Percentiles rank a stretch among this genome's conserved stretches.
Evolutionary conservation across 1,284 basidiomycete genomes (phyloP).

Genomic region (Rhizoctonia solani): DNA sequence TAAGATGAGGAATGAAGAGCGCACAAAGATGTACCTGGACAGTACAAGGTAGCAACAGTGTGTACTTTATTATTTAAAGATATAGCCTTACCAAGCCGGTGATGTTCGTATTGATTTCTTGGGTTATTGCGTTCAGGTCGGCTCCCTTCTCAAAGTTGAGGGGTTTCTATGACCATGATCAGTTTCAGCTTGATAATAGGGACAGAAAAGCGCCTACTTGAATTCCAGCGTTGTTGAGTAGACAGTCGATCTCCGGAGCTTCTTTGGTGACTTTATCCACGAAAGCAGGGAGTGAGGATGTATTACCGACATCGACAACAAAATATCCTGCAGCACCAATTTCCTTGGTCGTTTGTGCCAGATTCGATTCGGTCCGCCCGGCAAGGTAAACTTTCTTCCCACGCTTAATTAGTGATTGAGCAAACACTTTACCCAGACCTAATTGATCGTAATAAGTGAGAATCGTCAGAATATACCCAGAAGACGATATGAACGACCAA

Average conservation of each 20-base stretch:
- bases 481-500: too few relatives aligned
- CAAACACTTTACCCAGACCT: conserved; percentile 44
- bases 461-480: too few relatives aligned
- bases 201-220: conserved; percentile 38
- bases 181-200: background rate
- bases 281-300: conserved; percentile 42
- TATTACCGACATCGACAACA: conserved; percentile 40
- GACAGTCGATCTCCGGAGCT: conserved; percentile 49
- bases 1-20: conserved; percentile 4
- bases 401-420: conserved; percentile 44
- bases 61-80: background rate
- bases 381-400: conserved; percentile 48
- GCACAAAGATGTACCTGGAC: conserved; percentile 9
- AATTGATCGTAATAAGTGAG: too few relatives aligned
- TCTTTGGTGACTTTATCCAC: conserved; percentile 44
- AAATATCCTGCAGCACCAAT: conserved; percentile 45
- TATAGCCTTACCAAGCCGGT: conserved; percentile 3
- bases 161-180: background rate
- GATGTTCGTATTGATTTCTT: conserved; percentile 20
- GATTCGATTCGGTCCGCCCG: conserved; percentile 46
- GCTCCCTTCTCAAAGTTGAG: conserved; percentile 14
- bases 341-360: conserved; percentile 43
- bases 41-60: background rate
- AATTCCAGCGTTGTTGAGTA: conserved; percentile 50
- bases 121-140: conserved; percentile 7